Percentiles rank a stretch among this genome's conserved stretches.
Evolutionary conservation across 1,139 yeast species (phyloP).

Genomic region (Sugiyamaella castrensis): DNA sequence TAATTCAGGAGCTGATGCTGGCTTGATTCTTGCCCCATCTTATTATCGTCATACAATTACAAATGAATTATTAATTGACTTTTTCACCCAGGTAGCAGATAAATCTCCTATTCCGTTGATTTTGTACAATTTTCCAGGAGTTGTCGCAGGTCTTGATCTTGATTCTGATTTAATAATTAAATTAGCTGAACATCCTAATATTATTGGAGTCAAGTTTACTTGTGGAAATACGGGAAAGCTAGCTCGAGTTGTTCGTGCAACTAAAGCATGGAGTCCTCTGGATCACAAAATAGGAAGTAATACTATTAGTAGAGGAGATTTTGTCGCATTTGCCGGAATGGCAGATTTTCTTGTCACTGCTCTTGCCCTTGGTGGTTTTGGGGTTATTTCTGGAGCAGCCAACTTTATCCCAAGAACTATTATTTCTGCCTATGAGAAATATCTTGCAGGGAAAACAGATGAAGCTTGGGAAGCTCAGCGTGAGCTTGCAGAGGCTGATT

Average conservation of each 20-base stretch:
- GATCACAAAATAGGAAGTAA: neutral
- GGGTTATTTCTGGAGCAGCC: constrained; percentile 47
- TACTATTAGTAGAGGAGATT: constrained; percentile 1
- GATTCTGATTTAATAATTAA: constrained; percentile 72
- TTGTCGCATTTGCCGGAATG: constrained; percentile 33
- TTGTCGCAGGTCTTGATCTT: constrained; percentile 42
- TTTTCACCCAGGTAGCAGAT: constrained; percentile 38
- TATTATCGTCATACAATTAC: constrained; percentile 7
- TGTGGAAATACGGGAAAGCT: constrained; percentile 43
- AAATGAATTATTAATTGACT: constrained; percentile 6
- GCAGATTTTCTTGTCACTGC: constrained; percentile 47
- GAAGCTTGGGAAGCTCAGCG: constrained; percentile 5
- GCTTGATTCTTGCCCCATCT: constrained; percentile 10
- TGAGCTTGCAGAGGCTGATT: constrained; percentile 9
- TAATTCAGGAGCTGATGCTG: constrained; percentile 12
- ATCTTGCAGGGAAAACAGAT: neutral
- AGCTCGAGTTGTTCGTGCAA: constrained; percentile 37
- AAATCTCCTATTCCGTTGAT: constrained; percentile 43
- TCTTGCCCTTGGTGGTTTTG: constrained; percentile 42
- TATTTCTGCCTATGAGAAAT: constrained; percentile 1
- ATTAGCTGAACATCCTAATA: constrained; percentile 51
- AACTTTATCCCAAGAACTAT: constrained; percentile 42
- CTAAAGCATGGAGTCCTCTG: constrained; percentile 8
- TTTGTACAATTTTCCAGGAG: constrained; percentile 49
- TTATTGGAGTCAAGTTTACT: constrained; percentile 47